A percentile compares a stretch with the other conserved stretches of the same genome.
Evolutionary conservation across 1,284 basidiomycete species (phyloP).

Genomic region (Marasmius tenuissimus): DNA sequence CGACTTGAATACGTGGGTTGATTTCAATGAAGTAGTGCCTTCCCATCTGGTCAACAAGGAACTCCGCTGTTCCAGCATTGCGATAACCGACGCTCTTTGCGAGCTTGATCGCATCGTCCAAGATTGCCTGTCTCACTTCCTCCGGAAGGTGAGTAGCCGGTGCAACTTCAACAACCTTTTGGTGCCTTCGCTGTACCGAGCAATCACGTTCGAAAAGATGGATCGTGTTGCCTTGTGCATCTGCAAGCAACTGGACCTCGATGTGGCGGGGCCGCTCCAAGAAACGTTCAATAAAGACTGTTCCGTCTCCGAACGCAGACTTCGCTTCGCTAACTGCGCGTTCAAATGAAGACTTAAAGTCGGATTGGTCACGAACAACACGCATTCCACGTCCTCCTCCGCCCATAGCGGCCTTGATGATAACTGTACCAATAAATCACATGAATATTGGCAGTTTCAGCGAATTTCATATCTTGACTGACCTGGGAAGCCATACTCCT

Average conservation of each 20-base stretch:
- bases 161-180: constrained; percentile 99
- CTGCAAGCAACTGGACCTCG: constrained; percentile 95
- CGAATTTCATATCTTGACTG: constrained; percentile 19
- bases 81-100: constrained; percentile 92
- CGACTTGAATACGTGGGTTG: constrained; percentile 97
- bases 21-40: constrained; percentile 99
- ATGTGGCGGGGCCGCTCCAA: constrained; percentile 96
- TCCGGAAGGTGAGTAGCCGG: constrained; percentile 95
- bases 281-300: constrained; percentile 98
- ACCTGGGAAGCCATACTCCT: constrained; percentile 96
- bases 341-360: constrained; percentile 90
- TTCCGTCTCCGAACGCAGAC: constrained; percentile 96
- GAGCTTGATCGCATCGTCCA: constrained; percentile 91
- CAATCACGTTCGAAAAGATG: constrained; percentile 99
- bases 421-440: constrained; percentile 51
- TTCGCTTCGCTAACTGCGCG: constrained; percentile 95
- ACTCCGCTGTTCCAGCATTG: constrained; percentile 97
- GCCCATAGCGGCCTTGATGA: constrained; percentile 99
- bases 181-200: constrained; percentile 96
- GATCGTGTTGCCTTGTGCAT: constrained; percentile 89
- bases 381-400: constrained; percentile 99
- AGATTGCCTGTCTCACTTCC: constrained; percentile 85
- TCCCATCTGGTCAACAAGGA: constrained; percentile 94
- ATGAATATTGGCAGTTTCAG: neutral
- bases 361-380: constrained; percentile 90